Evolutionary conservation across 1,284 basidiomycete genomes (phyloP).

Genomic region (Pseudozyma hubeiensis): DNA sequence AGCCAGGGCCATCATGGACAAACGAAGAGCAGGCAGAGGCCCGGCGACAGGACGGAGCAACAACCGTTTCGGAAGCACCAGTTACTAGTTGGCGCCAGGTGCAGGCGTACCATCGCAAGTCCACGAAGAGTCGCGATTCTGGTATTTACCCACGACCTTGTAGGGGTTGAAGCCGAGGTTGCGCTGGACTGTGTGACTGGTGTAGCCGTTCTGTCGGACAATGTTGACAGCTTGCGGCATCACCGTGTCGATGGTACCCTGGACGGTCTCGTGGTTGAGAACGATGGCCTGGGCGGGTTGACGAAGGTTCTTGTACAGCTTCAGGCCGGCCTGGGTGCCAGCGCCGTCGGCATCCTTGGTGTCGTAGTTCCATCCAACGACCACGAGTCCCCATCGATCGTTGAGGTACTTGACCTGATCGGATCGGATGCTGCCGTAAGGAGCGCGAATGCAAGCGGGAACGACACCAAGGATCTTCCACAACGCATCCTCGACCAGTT

Average conservation of each 20-base stretch:
- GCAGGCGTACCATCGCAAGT: slow-evolving; percentile 52
- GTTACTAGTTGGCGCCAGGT: slow-evolving; percentile 18
- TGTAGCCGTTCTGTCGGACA: slow-evolving; percentile 51
- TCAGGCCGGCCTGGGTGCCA: slow-evolving; percentile 28
- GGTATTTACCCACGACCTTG: slow-evolving; percentile 46
- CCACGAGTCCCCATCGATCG: slow-evolving; percentile 48
- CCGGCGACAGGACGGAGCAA: background rate
- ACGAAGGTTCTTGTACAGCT: slow-evolving; percentile 39
- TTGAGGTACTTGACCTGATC: slow-evolving; percentile 54
- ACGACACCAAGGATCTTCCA: slow-evolving; percentile 61
- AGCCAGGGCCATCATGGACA: slow-evolving; percentile 9
- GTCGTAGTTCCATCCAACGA: slow-evolving; percentile 57
- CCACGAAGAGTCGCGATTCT: slow-evolving; percentile 50
- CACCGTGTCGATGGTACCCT: slow-evolving; percentile 32
- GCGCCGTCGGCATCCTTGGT: slow-evolving; percentile 49
- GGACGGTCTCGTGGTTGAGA: slow-evolving; percentile 61
- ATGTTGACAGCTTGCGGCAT: slow-evolving; percentile 58
- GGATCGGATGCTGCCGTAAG: slow-evolving; percentile 48
- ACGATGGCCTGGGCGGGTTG: slow-evolving; percentile 53
- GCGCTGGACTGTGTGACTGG: slow-evolving; percentile 35
- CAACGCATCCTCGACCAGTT: slow-evolving; percentile 57
- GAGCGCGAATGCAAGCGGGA: slow-evolving; percentile 55
- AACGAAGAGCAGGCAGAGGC: background rate
- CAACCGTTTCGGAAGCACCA: background rate
- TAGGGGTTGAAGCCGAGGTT: slow-evolving; percentile 56